phyloP scores from a whole-genome alignment of 805 yeast species.

The Candida corydali region DNA sequence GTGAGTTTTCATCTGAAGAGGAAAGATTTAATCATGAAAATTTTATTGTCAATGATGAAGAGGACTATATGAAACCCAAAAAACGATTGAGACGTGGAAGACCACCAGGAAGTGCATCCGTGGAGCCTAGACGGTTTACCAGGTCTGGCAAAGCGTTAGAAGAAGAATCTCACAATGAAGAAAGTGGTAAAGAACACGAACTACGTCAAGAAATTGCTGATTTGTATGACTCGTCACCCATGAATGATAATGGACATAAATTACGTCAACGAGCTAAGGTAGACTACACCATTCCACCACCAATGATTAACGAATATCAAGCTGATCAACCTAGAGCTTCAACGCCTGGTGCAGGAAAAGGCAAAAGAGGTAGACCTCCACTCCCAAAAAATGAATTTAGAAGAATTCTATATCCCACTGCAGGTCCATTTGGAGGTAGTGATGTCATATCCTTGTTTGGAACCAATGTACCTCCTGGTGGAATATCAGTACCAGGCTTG shows the following conservation, averaged over 20 bases:
- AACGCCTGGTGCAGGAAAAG: conserved; percentile 17
- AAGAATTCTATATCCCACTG: conserved; percentile 82
- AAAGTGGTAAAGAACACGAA: conserved; percentile 24
- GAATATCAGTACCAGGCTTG: conserved; percentile 34
- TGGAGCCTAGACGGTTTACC: conserved; percentile 13
- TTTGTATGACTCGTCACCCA: conserved; percentile 56
- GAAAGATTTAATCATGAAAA: conserved; percentile 7
- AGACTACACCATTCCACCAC: conserved; percentile 82
- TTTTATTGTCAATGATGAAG: conserved; percentile 9
- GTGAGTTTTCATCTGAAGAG: conserved; percentile 6
- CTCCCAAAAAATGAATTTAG: conserved; percentile 45
- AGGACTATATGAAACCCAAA: not conserved
- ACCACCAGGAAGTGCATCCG: conserved; percentile 5
- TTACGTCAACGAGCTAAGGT: conserved; percentile 54
- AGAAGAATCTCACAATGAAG: conserved; percentile 12
- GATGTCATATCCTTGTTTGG: conserved; percentile 86
- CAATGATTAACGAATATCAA: conserved; percentile 47
- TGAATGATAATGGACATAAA: conserved; percentile 21
- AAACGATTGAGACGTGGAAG: not conserved
- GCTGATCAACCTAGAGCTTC: conserved; percentile 14
- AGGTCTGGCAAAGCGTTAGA: conserved; percentile 12
- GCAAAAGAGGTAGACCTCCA: conserved; percentile 38
- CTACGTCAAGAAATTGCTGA: conserved; percentile 66
- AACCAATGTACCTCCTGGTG: conserved; percentile 52
- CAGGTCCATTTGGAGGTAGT: conserved; percentile 97